Conservation (phyloP, 768 basidiomycete species). For the Lactifluus piperatus region DNA sequence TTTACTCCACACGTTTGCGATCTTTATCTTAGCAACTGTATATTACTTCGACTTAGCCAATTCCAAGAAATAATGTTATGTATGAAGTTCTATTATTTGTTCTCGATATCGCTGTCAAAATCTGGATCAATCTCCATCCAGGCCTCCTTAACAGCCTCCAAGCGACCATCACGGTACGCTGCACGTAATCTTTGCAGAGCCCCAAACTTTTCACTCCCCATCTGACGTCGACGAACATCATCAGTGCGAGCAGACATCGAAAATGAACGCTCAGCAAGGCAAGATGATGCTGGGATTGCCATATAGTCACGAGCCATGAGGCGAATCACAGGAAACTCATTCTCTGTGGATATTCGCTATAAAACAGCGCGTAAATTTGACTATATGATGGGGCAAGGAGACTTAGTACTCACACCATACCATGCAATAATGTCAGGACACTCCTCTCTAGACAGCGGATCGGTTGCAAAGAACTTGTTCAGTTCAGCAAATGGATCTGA, state of each 20-base stretch:
- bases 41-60: too few species aligned
- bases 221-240: background rate
- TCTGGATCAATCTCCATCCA: background rate
- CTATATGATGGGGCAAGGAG: background rate
- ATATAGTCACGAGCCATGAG: background rate
- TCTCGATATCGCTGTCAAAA: background rate
- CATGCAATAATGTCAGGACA: background rate
- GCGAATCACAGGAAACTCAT: background rate
- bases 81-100: too few species aligned
- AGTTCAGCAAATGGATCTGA: background rate
- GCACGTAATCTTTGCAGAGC: background rate
- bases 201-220: background rate
- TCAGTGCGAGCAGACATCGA: background rate
- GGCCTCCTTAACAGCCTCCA: background rate
- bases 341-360: background rate
- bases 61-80: too few species aligned
- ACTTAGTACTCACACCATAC: background rate
- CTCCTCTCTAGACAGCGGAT: background rate
- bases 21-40: too few species aligned
- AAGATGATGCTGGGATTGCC: background rate
- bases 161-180: background rate
- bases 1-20: too few species aligned
- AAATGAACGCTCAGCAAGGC: background rate
- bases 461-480: background rate
- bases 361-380: background rate